Base-by-base conservation (phyloP, 2,329 filamentous ascomycete genomes). In the Sclerotinia trifoliorum region DNA sequence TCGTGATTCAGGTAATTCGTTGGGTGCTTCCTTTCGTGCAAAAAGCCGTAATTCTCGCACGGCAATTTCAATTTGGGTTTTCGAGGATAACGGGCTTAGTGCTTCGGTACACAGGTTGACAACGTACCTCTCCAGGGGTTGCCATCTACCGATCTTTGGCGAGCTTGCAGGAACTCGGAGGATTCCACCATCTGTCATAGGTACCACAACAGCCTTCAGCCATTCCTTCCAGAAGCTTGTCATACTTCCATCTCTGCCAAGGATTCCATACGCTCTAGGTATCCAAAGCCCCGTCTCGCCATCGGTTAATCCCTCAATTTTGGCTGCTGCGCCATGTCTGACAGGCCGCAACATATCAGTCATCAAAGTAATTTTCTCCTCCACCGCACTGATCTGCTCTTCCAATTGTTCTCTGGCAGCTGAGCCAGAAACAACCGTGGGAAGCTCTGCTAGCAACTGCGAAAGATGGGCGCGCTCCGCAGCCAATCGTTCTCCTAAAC, bases 201-300 rank as follows among this genome's bases (percentile, higher is more conserved):
- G 95, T 29, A 97, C 92, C n/a, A 95, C 84, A 13, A 98, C 86
- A 8, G 94, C 94, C 79, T 93, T 90, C 60, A 99, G 85, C 95
- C 95, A 99, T 78, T 99, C 95, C 79, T 98, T 98, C 94, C 94
- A 99, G 80, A 99, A 98, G 44, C 88, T 87, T 72, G 94, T 93
- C 80, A 96, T 86, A 70, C 88, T 90, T 17, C 85, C 84, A 77
- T 99, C 95, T 71, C 92, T 86, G 46, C 95, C 95, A 71, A 99
- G 83, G 70, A 99, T 90, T 69, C 95, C 95, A 77, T 96, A 99
- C 1, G 94, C 93, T 72, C 95, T 86, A 24, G 95, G 95, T 63
- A 93, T 93, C 95, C 95, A 99, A 70, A 98, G 88, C 2, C 94
- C 95, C 65, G 93, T 97, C 78, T 98, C 95, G 55, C 94, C 94